Conservation (phyloP, 108 stramenopile species). For the Pseudonitzschia delicatissima region DNA sequence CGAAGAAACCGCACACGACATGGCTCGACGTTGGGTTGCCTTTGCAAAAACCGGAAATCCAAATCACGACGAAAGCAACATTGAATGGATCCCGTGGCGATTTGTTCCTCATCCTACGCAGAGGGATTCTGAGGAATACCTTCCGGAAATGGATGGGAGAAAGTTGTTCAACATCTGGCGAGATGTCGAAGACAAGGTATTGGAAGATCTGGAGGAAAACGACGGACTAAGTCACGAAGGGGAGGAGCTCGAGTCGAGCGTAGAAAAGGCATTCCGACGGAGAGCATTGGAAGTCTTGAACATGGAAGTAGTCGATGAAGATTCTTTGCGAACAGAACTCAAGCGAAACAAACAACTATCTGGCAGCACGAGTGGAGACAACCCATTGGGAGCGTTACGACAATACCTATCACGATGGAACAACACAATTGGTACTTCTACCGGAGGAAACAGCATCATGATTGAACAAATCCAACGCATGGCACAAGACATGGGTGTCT, state of each 20-base stretch:
- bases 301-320: slow-evolving; percentile 59
- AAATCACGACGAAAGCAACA: slow-evolving; percentile 55
- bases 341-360: slow-evolving; percentile 18
- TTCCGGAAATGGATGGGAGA: slow-evolving; percentile 1
- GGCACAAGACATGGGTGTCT: slow-evolving; percentile 60
- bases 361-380: background rate
- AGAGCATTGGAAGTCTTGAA: slow-evolving; percentile 43
- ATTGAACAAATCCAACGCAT: slow-evolving; percentile 41
- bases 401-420: slow-evolving; percentile 8
- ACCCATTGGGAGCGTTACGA: slow-evolving; percentile 4
- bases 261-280: slow-evolving; percentile 19
- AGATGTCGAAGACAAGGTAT: slow-evolving; percentile 2
- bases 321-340: slow-evolving; percentile 48
- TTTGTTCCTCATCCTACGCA: slow-evolving; percentile 26
- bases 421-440: background rate
- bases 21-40: slow-evolving; percentile 59
- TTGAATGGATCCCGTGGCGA: slow-evolving; percentile 59
- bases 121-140: slow-evolving; percentile 9
- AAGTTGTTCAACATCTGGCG: slow-evolving; percentile 10
- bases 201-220: slow-evolving; percentile 9
- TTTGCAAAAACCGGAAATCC: slow-evolving; percentile 55
- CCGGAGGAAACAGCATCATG: background rate
- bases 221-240: slow-evolving; percentile 7
- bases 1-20: slow-evolving; percentile 60
- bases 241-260: slow-evolving; percentile 22